Conservation (phyloP, 176 grass and related monocot genomes). For the Triticum turgidum region DNA sequence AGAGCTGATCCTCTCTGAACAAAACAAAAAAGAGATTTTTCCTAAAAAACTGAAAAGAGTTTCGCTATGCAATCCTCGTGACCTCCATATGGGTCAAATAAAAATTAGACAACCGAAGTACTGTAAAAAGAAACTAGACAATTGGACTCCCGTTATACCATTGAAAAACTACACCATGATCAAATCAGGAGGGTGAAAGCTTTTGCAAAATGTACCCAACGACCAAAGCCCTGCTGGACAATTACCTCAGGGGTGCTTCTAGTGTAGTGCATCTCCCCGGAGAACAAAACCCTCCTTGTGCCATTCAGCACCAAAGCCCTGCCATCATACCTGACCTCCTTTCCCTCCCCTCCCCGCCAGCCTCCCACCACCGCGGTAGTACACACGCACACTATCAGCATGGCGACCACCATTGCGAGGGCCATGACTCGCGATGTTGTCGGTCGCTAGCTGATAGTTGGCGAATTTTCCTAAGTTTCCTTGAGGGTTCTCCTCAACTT, state of each 20-base stretch:
- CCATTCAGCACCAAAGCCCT: conserved; percentile 67
- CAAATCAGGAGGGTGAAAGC: background rate
- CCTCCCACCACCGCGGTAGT: background rate
- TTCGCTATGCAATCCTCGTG: background rate
- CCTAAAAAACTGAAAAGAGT: background rate
- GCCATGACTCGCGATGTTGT: background rate
- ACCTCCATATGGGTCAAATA: background rate
- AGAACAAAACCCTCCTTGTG: conserved; percentile 57
- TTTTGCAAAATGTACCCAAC: background rate
- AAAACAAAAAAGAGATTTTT: background rate
- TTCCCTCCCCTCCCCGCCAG: background rate
- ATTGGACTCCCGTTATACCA: background rate
- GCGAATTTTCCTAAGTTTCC: background rate
- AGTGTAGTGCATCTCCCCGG: conserved; percentile 77
- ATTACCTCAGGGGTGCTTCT: conserved; percentile 70
- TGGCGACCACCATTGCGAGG: background rate
- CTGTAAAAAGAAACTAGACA: background rate
- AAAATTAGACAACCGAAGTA: background rate
- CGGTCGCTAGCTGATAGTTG: background rate
- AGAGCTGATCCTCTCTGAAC: background rate
- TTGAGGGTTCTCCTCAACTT: background rate
- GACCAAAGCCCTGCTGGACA: background rate
- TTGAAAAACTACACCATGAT: background rate
- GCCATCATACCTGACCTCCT: conserved; percentile 40
- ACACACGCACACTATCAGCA: background rate